Base-by-base conservation (phyloP, 2,329 filamentous ascomycete species). In the Biscogniauxia sp. region DNA sequence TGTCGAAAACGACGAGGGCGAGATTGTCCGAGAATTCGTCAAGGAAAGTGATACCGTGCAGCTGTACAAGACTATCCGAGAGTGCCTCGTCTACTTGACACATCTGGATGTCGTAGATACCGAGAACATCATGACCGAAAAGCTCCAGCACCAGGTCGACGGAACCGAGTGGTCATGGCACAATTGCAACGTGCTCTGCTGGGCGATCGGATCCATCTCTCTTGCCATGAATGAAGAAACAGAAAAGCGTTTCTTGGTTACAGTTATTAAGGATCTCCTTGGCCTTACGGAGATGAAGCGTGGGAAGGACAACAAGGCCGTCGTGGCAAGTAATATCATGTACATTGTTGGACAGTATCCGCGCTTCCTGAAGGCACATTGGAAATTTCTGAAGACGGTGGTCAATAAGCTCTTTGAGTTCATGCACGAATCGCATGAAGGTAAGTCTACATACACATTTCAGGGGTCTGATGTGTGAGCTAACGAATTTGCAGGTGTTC, bases 321-420 rank as follows among this genome's bases (percentile, higher is more conserved):
- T 99, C 9, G 95, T 99, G 50, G 95, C 95, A 65, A 97, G 92
- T 79, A 99, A 99, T 79, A 99, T 99, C 73, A 99, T 99, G 95
- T 99, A 99, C 76, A 99, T 99, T 79, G 95, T 99, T 63, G 95
- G 95, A 61, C 95, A 99, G 74, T 99, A 99, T 74, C 95, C 95
- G 45, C 91, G 95, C 20, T 99, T 99, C 80, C 81, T 99, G 70
- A 99, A 99, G 81, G 95, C 95, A 1, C 95, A 99, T 77, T 99
- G 95, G 95, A 99, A 99, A 76, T 99, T 99, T 79, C 82, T 99
- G 59, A 99, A 99, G 87, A 99, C 95, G 2, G 95, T 99, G 19
- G 95, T 99, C 72, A 99, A 99, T 80, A 99, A 99, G 81, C 85
- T 99, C 5, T 99, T 99, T 72, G 95, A 99, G 79, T 99, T 99